Conservation (phyloP, 495 filamentous ascomycete genomes). For the Tuber umbilicatum region DNA sequence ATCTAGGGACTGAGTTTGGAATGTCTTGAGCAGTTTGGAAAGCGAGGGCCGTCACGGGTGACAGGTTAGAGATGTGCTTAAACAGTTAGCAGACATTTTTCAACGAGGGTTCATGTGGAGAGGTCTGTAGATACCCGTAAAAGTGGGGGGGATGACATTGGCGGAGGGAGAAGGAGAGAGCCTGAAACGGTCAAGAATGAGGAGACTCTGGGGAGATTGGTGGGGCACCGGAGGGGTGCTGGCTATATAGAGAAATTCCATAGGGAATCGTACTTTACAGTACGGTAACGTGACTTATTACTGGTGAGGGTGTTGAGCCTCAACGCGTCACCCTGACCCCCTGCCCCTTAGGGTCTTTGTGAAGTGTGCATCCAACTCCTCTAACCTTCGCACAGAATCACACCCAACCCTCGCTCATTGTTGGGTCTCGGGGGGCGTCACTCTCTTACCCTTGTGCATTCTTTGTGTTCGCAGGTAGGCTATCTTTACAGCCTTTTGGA, state of each 20-base stretch:
- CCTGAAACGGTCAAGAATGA: neutral
- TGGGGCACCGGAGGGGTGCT: neutral
- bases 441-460: neutral
- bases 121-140: neutral
- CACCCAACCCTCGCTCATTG: neutral
- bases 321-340: neutral
- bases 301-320: neutral
- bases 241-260: neutral
- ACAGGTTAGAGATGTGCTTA: conserved; percentile 26
- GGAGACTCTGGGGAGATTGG: neutral
- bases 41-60: conserved; percentile 37
- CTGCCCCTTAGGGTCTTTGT: neutral
- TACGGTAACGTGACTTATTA: neutral
- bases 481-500: neutral
- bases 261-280: neutral
- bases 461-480: neutral
- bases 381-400: neutral
- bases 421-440: neutral
- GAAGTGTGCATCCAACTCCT: neutral
- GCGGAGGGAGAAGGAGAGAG: neutral
- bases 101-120: neutral
- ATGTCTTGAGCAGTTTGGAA: conserved; percentile 21
- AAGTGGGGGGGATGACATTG: neutral
- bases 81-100: neutral
- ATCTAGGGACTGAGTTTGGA: neutral